Evolutionary conservation across 495 filamentous ascomycete genomes (phyloP).

Genomic region (Neurospora tetrasperma): DNA sequence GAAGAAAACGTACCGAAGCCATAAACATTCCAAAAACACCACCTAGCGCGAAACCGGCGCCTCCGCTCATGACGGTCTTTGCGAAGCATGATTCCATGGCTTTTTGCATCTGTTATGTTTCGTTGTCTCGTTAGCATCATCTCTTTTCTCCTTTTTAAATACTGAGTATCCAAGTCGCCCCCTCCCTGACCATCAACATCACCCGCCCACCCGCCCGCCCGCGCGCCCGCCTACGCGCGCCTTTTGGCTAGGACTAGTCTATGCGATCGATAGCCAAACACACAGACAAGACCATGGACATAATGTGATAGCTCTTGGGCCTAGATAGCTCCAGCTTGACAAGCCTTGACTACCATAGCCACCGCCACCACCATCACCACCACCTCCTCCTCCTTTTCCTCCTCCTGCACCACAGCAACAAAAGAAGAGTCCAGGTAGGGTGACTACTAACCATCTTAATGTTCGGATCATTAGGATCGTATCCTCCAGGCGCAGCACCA

Average conservation of each 20-base stretch:
- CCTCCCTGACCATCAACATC: not conserved
- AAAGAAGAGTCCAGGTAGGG: not conserved
- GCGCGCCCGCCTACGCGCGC: not conserved
- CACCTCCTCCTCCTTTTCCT: too few relatives aligned
- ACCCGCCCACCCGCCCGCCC: not conserved
- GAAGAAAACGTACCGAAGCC: constrained; percentile 59
- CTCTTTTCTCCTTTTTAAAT: too few relatives aligned
- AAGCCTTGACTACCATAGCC: not conserved
- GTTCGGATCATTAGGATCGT: constrained; percentile 33
- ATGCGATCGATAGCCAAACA: not conserved
- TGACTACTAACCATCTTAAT: constrained; percentile 21
- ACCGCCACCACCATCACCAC: not conserved
- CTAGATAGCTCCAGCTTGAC: not conserved
- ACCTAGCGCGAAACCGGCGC: constrained; percentile 81
- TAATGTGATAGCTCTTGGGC: not conserved
- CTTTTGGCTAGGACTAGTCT: not conserved
- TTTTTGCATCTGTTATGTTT: constrained; percentile 52
- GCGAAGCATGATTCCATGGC: constrained; percentile 83
- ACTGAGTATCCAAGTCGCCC: too few relatives aligned
- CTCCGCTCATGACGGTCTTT: constrained; percentile 74
- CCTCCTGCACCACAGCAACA: not conserved
- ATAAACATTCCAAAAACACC: constrained; percentile 93
- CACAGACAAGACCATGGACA: not conserved
- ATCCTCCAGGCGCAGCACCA: constrained; percentile 8
- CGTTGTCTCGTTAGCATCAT: constrained; percentile 4